A percentile compares a stretch with the other conserved stretches of the same genome.
These are phyloP conservation scores for Aureobasidium namibiae DNA, from an alignment of 2,329 filamentous ascomycete species.

Conservation along the genomic window DNA sequence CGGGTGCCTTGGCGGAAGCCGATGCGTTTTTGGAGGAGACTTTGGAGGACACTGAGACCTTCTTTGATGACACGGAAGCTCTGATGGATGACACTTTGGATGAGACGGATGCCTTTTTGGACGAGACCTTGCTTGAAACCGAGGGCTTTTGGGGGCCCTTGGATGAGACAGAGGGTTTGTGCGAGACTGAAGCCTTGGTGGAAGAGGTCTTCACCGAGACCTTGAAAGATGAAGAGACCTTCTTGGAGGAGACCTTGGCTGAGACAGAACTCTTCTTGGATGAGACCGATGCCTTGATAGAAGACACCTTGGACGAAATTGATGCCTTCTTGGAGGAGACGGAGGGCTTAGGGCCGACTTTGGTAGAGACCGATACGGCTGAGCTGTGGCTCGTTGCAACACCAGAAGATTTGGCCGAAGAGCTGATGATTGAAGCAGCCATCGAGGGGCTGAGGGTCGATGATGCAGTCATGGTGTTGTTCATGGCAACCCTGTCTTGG, in stretches of 20 bases:
- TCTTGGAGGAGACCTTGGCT: not conserved
- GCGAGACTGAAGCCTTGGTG: not conserved
- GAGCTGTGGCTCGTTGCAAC: not conserved
- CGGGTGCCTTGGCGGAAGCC: not conserved
- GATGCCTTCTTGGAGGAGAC: not conserved
- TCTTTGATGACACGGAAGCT: no score
- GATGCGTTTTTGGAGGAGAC: not conserved
- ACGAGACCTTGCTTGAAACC: not conserved
- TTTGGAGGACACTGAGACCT: not conserved
- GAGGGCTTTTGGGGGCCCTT: not conserved
- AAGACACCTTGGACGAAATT: not conserved
- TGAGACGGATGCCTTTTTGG: not conserved
- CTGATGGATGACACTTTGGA: not conserved
- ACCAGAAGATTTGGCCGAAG: not conserved
- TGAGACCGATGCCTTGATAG: not conserved
- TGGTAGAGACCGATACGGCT: not conserved
- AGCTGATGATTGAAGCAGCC: not conserved
- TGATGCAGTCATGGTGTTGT: constrained; percentile 2
- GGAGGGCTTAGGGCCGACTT: not conserved
- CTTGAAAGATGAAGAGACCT: not conserved
- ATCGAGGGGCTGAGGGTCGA: not conserved
- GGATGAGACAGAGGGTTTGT: not conserved
- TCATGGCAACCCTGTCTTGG: not conserved
- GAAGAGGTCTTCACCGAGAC: not conserved
- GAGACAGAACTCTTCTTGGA: not conserved